Conservation (phyloP, 2,329 filamentous ascomycete genomes). For the Phialophora macrospora region DNA sequence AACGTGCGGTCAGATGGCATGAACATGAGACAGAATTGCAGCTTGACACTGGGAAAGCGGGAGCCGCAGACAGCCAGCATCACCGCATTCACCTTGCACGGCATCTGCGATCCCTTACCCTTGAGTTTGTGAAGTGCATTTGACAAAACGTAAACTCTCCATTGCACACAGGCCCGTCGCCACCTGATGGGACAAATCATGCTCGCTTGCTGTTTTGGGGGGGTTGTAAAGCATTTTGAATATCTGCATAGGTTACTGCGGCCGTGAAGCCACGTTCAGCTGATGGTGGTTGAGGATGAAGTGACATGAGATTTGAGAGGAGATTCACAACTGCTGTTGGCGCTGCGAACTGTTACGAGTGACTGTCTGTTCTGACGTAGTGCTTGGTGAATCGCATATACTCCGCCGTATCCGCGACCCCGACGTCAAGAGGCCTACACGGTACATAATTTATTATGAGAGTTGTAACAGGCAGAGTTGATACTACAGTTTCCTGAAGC, state of each 20-base stretch:
- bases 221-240: neutral
- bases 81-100: neutral
- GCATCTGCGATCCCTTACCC: neutral
- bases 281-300: neutral
- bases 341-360: neutral
- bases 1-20: neutral
- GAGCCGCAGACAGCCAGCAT: neutral
- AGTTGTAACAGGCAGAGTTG: neutral
- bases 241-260: neutral
- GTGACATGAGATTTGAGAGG: neutral
- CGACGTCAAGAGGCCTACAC: neutral
- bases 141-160: neutral
- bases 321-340: neutral
- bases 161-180: neutral
- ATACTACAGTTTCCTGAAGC: neutral
- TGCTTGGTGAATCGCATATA: neutral
- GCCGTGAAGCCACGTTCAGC: neutral
- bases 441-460: neutral
- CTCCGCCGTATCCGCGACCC: neutral
- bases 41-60: neutral
- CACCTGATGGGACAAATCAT: neutral
- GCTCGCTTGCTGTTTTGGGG: neutral
- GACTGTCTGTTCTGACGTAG: neutral
- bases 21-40: neutral
- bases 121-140: neutral